Base-by-base conservation (phyloP, 2,329 filamentous ascomycete genomes). In the Xylariaceae sp. region DNA sequence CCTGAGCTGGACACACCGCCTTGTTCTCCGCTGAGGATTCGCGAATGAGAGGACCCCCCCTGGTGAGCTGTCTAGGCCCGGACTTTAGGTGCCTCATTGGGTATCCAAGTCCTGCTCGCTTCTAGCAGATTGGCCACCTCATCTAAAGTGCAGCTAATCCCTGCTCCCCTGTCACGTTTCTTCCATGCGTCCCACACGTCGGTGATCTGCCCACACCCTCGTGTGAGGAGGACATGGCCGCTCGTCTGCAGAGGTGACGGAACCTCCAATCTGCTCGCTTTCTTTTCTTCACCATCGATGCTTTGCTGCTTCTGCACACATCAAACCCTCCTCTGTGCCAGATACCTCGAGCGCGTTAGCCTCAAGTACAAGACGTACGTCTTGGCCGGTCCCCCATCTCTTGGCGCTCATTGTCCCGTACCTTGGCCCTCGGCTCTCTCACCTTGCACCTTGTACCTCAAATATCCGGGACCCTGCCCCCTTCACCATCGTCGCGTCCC, bases 51-150 rank as follows among this genome's bases (percentile, higher is more conserved):
- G n/a, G n/a, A 36, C 38, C 44, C 47, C 52, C 50, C 55, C 57
- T 63, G 53, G 53, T 51, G 58, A 49, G 55, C 51, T 59, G 57
- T 51, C 57, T 70, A 67, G 67, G 47, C 55, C 62, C 66, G 64
- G 67, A 49, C 52, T 45, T 60, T 52, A 48, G 55, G 56, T 65
- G 55, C 66, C 61, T 54, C 49, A 68, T 74, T 71, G 63, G 70
- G 66, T 60, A 67, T 55, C 49, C 58, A 52, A 51, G 57, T 57
- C 61, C 57, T 55, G 57, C 61, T 60, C 57, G 59, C 57, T 56
- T 55, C 55, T 57, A 39, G 32, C 40, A 49, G 32, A 73, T 72
- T 74, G 69, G 69, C 47, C 59, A 58, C 54, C 63, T 66, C 63
- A 71, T 72, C 59, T 61, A 60, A 63, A 61, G 63, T 61, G 58